Evolutionary conservation across 2,329 filamentous ascomycete genomes (phyloP), one percentile per base, ranked within the genome.

Genomic region (Neopestalotiopsis sp.): DNA sequence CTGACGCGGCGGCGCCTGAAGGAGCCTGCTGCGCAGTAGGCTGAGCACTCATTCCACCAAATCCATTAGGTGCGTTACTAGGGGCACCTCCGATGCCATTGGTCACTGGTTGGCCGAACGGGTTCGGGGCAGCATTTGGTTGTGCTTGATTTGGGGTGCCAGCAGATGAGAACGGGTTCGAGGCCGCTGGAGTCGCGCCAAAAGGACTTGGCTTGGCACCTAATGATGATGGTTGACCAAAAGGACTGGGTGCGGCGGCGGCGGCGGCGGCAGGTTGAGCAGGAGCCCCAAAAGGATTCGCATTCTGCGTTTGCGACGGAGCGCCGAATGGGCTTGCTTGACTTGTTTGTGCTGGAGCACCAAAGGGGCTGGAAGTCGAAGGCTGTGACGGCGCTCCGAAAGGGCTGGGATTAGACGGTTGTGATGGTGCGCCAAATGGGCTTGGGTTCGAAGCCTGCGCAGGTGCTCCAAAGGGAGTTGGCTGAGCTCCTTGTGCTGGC

Each of bases 361-460:
- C 73, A 64, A 76, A 76, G 30, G 67, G 56, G 2, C 45, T 38
- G 12, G 53, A 24, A 40, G 30, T 62, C 20, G 28, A 24, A 20
- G 70, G 73, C 30, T 77, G 75, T 13, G 76, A 71, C 24, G 77
- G 67, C 67, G 56, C 53, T 76, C 79, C n/a, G 81, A 75, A 13
- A 77, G 67, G 68, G 5, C 59, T 38, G 49, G 59, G 5, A 40
- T 12, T 62, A 7, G 59, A 34, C n/a, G 59, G 59, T n/a, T 70
- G 63, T 17, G 67, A 62, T 5, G 74, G 56, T 53, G 74, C 73
- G 2, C 73, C 73, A 61, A 76, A 76, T 24, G 67, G 58, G 2
- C 30, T 24, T 12, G 74, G 61, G 1, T 69, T 69, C 17, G 75
- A 69, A 5, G 74, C 64, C 7, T 66, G 64, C 13, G 73, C 34